Base-by-base conservation (phyloP, 225 moss, liverwort and hornwort genomes). In the Sphagnum tenellum region DNA sequence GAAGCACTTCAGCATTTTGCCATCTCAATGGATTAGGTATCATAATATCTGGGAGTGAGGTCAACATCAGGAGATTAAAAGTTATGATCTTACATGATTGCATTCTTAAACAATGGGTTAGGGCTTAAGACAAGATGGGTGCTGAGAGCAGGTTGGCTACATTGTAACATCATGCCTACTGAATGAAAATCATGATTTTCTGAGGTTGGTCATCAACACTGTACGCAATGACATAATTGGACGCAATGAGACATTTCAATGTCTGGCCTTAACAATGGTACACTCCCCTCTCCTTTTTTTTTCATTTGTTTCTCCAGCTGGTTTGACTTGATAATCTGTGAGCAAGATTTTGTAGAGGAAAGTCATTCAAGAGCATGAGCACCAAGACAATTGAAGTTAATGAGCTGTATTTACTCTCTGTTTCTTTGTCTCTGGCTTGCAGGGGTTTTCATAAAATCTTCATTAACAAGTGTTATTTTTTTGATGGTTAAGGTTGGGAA, bases 181-280 rank as follows among this genome's bases (percentile, higher is more conserved):
- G 68, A 96, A 96, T 66, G 95, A 96, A 78, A 92, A 96, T 73
- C 95, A 96, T 71, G 95, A 96, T 77, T 96, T 96, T 72, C 71
- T 96, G 70, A 88, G 92, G 76, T 79, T 96, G 76, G 95, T 96
- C 55, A 96, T 96, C 65, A 96, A 96, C 59, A 96, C 95, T 55
- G 95, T 96, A 57, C 92, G 95, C 63, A 96, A 96, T 69, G 95
- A 96, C 58, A 88, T 96, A 57, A 96, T 96, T 64, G 95, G 95
- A 69, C 82, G 88, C 67, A 96, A 96, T 80, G 95, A 96, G 73
- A 96, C 95, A 29, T 96, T 92, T 64, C 95, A 96, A 72, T 96
- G 95, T 72, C 91, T 96, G 64, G 95, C 95, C 11, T 75, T 96
- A 12, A 96, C 95, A 7, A 96, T 96, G 95, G 95, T 96, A 92